Evolutionary conservation across 2,329 filamentous ascomycete genomes (phyloP), one percentile per base, ranked within the genome.

Genomic region (Orbilia oligospora): DNA sequence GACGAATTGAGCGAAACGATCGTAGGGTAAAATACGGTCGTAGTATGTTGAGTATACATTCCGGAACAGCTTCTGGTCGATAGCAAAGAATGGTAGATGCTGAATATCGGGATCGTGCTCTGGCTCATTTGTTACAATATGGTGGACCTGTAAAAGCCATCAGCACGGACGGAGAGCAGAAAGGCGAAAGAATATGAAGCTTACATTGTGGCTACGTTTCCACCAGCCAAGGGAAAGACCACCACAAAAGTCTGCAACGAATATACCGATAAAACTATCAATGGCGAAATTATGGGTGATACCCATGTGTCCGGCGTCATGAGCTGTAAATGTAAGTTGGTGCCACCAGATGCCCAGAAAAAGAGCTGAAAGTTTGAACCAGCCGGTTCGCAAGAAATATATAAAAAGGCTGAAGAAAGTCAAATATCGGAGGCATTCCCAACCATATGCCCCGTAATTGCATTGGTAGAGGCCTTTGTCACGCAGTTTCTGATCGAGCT

Each of bases 81-180:
- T 89, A 76, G 93, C 93, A 83, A 97, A 93, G 83, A 97, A 91
- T 2, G 94, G 94, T 84, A 97, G 89, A 84, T 97, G 92, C 83
- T 95, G 90, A 81, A 97, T 98, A 83, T 98, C 95, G 0, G 96
- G 95, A 83, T 98, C 95, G 83, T 98, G 95, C 84, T 97, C 96
- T 14, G 94, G 93, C 51, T 92, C 92, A 84, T 98, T 98, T 18
- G 96, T 98, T 66, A 98, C 92, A 81, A 98, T 94, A 83, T 98
- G 95, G 83, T 98, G 95, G 8, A 97, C 76, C 76, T 79, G 38
- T 46, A 20, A 20, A 58, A 20, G 22, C 18, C 38, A 16, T 48
- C 6, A 44, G 41, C 20, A 9, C 16, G n/a, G 12, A 36, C 33
- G 6, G 33, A 36, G 9, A 12, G 2, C 5, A 9, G 1, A 36